Evolutionary conservation across 2,329 filamentous ascomycete genomes (phyloP), one percentile per base, ranked within the genome.

Genomic region (Fonsecaea pugnacius): DNA sequence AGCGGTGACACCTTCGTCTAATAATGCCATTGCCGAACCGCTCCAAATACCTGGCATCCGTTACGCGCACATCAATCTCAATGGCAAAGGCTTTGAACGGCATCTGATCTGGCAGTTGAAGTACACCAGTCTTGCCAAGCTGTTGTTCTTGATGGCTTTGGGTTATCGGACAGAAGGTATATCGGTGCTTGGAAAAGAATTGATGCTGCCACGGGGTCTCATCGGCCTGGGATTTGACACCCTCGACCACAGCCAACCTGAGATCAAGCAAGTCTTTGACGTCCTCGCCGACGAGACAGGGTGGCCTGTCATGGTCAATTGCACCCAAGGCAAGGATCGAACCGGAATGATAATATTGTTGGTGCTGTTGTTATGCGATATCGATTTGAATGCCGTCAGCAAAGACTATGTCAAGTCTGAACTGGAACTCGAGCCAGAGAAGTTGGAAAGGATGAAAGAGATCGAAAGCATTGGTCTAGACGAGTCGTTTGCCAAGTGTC

Each of bases 281-380:
- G 76, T 86, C 1, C 86, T 96, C 63, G 77, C 81, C 9, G 74
- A 81, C 1, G 74, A 79, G 2, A 70, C 75, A 0, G 81, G 81
- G 16, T 86, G 87, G 67, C 91, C 92, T 0, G 76, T 88, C 0
- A 74, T 96, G 7, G 78, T 95, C 2, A 91, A 96, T 76, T 96
- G 92, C 76, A 95, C 92, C 0, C 91, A 96, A 72, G 92, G 92
- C 63, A 96, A 96, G 74, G 92, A 96, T 73, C 85, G 92, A 1
- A 92, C 87, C 1, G 92, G 92, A 0, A 79, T 96, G 12, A 80
- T 91, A 10, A 80, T 91, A 4, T 79, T 89, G 46, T 79, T 96
- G 3, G 76, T 89, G 0, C 78, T 96, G 21, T 81, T 94, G 71
- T 78, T 90, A 10, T 80, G 90, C 3, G 78, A 76, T 7, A 76